phyloP scores from a whole-genome alignment of 2,329 filamentous ascomycete species.

The Fusarium mundagurra region DNA sequence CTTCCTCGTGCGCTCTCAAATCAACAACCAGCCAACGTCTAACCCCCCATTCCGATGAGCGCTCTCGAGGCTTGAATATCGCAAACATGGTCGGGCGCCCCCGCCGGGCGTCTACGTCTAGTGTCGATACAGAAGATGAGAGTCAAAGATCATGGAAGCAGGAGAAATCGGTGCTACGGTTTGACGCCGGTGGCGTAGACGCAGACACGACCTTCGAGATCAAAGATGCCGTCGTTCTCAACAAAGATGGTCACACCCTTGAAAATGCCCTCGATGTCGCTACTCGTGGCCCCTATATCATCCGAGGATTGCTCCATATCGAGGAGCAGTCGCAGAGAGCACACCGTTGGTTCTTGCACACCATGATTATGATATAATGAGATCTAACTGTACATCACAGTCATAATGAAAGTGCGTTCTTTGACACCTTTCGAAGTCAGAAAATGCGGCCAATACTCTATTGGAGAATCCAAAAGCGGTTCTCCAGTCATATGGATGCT shows the following conservation, averaged over 20 bases:
- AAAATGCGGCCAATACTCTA: conserved; percentile 61
- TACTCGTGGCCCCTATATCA: conserved; percentile 66
- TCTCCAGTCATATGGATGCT: conserved; percentile 71
- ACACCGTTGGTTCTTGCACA: conserved; percentile 48
- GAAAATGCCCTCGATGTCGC: conserved; percentile 71
- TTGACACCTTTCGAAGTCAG: conserved; percentile 62
- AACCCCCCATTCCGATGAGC: conserved; percentile 24
- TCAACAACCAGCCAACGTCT: neutral
- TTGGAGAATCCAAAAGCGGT: conserved; percentile 60
- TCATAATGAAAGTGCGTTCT: conserved; percentile 46
- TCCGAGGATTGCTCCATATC: conserved; percentile 68
- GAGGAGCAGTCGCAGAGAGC: conserved; percentile 53
- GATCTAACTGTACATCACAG: conserved; percentile 37
- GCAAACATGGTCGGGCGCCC: conserved; percentile 54
- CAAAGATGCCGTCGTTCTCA: conserved; percentile 67
- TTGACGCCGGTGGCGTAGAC: conserved; percentile 37
- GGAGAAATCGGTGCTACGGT: conserved; percentile 49
- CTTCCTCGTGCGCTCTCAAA: neutral
- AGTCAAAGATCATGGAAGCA: conserved; percentile 48
- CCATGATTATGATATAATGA: neutral
- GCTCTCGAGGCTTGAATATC: conserved; percentile 16
- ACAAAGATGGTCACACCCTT: conserved; percentile 61
- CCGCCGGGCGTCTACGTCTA: conserved; percentile 57
- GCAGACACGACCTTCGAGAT: conserved; percentile 72
- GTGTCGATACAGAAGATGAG: conserved; percentile 55